A percentile compares a stretch with the other conserved stretches of the same genome.
phyloP scores from a whole-genome alignment of 805 yeast species.

The Blastobotrys mokoenaii region DNA sequence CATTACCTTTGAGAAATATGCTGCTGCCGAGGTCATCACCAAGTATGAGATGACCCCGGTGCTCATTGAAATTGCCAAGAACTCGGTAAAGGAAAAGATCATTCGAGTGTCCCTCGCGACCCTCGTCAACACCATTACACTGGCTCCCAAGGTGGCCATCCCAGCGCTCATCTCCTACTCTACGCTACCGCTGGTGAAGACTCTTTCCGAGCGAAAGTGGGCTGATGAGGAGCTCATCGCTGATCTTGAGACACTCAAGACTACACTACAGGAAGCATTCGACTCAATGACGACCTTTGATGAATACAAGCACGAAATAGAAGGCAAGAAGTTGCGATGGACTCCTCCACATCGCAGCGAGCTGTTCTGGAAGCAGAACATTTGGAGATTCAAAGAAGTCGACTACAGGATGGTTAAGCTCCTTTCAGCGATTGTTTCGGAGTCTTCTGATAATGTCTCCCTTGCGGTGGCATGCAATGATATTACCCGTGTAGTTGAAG shows the following conservation, averaged over 20 bases:
- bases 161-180: slow-evolving; percentile 64
- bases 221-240: slow-evolving; percentile 83
- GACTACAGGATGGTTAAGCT: slow-evolving; percentile 65
- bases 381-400: slow-evolving; percentile 63
- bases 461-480: slow-evolving; percentile 63
- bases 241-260: slow-evolving; percentile 55
- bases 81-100: slow-evolving; percentile 86
- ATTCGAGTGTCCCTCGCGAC: slow-evolving; percentile 76
- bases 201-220: slow-evolving; percentile 81
- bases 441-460: slow-evolving; percentile 27
- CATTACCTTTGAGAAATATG: slow-evolving; percentile 58
- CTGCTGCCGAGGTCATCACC: slow-evolving; percentile 40
- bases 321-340: slow-evolving; percentile 70
- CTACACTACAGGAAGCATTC: slow-evolving; percentile 61
- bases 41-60: slow-evolving; percentile 45
- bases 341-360: slow-evolving; percentile 87
- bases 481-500: slow-evolving; percentile 50
- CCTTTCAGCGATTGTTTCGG: slow-evolving; percentile 35
- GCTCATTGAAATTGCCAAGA: slow-evolving; percentile 50
- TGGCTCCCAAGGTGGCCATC: slow-evolving; percentile 39
- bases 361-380: slow-evolving; percentile 86
- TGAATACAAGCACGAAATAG: slow-evolving; percentile 79
- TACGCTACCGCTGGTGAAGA: slow-evolving; percentile 59
- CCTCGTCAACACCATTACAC: slow-evolving; percentile 33
- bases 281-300: slow-evolving; percentile 83